Evolutionary conservation across 176 grass and related monocot genomes (phyloP), one percentile per base, ranked within the genome.

Genomic region (Avena sativa): DNA sequence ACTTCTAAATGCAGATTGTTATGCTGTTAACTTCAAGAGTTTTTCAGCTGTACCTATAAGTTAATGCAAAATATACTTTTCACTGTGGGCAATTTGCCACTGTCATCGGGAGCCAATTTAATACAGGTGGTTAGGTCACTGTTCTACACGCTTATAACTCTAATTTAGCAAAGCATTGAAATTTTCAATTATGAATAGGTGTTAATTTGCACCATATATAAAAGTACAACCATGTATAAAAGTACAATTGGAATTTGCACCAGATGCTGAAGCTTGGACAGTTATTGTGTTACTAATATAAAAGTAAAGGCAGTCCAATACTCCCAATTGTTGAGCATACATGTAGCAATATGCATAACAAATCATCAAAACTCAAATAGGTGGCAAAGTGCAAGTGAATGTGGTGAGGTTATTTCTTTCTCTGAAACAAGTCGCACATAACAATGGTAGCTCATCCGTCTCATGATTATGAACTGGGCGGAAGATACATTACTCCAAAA

Each of bases 291-390:
- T n/a, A 49, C 40, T 43, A 84, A 49, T 50, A 84, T 23, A 74
- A 14, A 75, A 84, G 52, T 17, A 73, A 71, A 46, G 15, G 34
- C 15, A 57, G 40, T 40, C 44, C 44, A 83, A 40, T 78, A 23
- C 28, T 76, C 21, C 26, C 21, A 59, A 47, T 12, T 19, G 56
- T 26, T 59, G n/a, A 83, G 44, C 9, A 14, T 83, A 19, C 49
- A 73, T 14, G 68, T 73, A 47, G 36, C 52, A 73, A 47, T 83
- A 46, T 73, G 67, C 52, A 60, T 28, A 75, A 73, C 58, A 47
- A 74, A 74, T 84, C 25, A 1, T 75, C 15, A 84, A 74, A 84
- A 62, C 25, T 84, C 56, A 63, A 84, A 81, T 15, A 66, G 44
- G 40, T 57, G 32, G 26, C 47, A 34, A 43, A 71, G 32, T 26